Evolutionary conservation across 257 asterid genomes (phyloP).

Genomic region (Parsonsia alboflavescens): DNA sequence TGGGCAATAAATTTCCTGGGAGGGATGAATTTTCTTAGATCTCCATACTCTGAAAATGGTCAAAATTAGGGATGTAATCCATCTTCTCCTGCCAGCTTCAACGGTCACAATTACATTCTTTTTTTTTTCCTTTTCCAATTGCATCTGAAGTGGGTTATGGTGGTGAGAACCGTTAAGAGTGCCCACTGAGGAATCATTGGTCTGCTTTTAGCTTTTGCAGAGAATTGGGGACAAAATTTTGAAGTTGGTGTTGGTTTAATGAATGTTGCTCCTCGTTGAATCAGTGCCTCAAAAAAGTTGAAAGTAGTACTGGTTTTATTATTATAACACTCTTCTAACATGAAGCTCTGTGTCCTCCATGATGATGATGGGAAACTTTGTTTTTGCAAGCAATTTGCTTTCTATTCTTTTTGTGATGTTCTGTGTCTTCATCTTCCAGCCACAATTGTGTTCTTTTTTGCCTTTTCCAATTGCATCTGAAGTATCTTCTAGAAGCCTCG

Average conservation of each 20-base stretch:
- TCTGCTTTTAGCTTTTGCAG: constrained; percentile 38
- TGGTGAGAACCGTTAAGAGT: too few species aligned
- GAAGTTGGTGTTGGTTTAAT: constrained; percentile 37
- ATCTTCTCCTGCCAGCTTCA: too few species aligned
- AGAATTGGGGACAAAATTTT: constrained; percentile 39
- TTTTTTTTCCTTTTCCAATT: constrained; percentile 1
- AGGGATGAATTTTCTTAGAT: too few species aligned
- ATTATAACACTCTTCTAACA: constrained; percentile 8
- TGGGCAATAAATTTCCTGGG: too few species aligned
- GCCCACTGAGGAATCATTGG: constrained; percentile 23
- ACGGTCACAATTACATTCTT: constrained; percentile 33
- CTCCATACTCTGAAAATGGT: too few species aligned
- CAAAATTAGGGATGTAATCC: too few species aligned
- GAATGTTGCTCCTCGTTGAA: constrained; percentile 34
- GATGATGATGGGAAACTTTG: background rate
- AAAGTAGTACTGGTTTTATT: constrained; percentile 17
- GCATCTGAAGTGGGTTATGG: constrained; percentile 30
- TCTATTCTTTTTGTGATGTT: background rate
- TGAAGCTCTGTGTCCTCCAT: background rate
- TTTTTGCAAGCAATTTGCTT: background rate
- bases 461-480: too few species aligned
- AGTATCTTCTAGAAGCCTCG: too few species aligned
- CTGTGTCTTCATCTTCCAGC: too few species aligned
- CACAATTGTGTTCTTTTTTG: too few species aligned
- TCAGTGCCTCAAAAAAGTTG: constrained; percentile 19